Evolutionary conservation across 2,329 filamentous ascomycete genomes (phyloP), one percentile per base, ranked within the genome.

Genomic region (Aspergillus phoenicis): DNA sequence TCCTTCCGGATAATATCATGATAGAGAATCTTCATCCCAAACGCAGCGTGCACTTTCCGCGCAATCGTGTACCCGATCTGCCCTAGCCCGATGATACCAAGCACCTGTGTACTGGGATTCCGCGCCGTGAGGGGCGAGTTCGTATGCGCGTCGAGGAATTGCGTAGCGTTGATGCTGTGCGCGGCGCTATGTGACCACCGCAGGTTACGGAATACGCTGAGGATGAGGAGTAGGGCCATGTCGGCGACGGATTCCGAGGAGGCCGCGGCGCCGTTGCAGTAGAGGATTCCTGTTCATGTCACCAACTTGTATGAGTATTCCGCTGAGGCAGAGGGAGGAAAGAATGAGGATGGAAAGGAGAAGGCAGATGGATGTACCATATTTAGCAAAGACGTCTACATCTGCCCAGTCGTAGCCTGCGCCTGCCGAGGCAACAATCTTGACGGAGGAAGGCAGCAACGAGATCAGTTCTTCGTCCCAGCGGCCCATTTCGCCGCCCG

Each of bases 231-330:
- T 43, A 91, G 80, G 17, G 88, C 86, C 63, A 90, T 86, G 73
- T 92, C 90, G 54, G 89, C 89, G 1, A 91, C 89, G 4, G 89
- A 86, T 69, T 92, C 89, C 6, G 87, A 87, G 38, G 88, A 88
- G 0, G 47, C 88, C 1, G 86, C 82, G 1, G 88, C 89, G 2
- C 86, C 84, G 76, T 92, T 91, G 80, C 89, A 91, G 77, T 91
- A 92, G 15, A 65, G 47, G 3, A 73, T 67, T 10, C 71, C 71
- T 73, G 13, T 33, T 7, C 59, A 30, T 30, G 2, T 11, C 28
- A 2, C 20, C 20, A 30, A 30, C 0, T 28, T 49, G 6, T 15
- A 7, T 53, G 22, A 28, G 8, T 24, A 66, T 63, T 3, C 66
- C 68, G 24, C 24, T 26, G 24, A 2, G 28, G 8, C 20, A 10